phyloP scores from a whole-genome alignment of 352 stramenopile genomes.

The Phytophthora crassamura region DNA sequence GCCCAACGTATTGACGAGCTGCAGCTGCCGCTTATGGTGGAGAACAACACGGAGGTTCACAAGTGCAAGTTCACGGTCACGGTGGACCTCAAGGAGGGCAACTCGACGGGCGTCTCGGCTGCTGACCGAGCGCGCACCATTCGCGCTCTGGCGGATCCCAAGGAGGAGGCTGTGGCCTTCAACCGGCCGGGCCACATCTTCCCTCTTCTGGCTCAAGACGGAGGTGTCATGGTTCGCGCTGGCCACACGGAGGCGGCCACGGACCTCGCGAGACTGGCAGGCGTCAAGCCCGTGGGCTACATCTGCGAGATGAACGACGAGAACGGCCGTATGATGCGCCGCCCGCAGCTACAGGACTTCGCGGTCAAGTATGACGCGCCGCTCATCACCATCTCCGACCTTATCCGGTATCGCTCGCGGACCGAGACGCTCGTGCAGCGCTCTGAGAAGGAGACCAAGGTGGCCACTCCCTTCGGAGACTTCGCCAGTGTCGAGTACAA shows the following conservation, averaged over 20 bases:
- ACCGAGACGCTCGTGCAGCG: constrained; percentile 73
- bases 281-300: constrained; percentile 84
- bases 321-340: constrained; percentile 79
- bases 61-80: constrained; percentile 98
- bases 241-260: constrained; percentile 98
- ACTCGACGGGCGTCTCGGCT: constrained; percentile 97
- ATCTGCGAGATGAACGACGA: constrained; percentile 92
- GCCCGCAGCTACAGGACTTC: constrained; percentile 89
- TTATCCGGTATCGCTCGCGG: constrained; percentile 94
- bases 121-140: constrained; percentile 94
- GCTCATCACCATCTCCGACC: constrained; percentile 97
- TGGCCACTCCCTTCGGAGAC: constrained; percentile 72
- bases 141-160: constrained; percentile 87
- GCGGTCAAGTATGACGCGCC: constrained; percentile 91
- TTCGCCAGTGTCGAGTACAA: constrained; percentile 75
- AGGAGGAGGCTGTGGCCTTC: constrained; percentile 55
- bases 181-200: constrained; percentile 86
- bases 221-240: constrained; percentile 81
- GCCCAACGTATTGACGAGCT: constrained; percentile 87
- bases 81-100: constrained; percentile 93
- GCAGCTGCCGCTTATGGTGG: constrained; percentile 95
- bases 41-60: constrained; percentile 98
- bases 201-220: constrained; percentile 66
- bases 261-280: constrained; percentile 94
- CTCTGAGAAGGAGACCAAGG: constrained; percentile 26